Evolutionary conservation across 1,284 basidiomycete genomes (phyloP), one percentile per base, ranked within the genome.

Genomic region (Apiotrichum brassicae): DNA sequence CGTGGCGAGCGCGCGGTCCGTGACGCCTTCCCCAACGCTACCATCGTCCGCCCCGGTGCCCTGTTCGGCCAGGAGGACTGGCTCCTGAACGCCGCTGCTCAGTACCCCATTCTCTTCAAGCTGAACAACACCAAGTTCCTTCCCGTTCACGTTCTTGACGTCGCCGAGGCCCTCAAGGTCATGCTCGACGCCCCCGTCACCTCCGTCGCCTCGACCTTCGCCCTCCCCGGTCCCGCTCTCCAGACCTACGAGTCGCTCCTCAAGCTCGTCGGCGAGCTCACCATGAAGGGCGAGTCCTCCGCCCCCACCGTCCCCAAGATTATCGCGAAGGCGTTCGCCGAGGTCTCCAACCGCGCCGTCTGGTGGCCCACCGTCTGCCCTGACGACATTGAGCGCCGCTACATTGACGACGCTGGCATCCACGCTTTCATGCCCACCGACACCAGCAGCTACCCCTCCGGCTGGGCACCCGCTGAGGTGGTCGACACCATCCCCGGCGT

Each of bases 61-160:
- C 82, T 97, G 82, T 99, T 79, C 73, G 94, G 94, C 14, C 84
- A 87, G 66, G 95, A 99, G 76, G 94, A 99, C 77, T 89, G 87
- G 71, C 76, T 98, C 48, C 74, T 98, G 65, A 95, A 90, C 74
- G 91, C 88, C 71, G 88, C 97, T 73, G 86, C 90, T 43, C 77
- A 82, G 61, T 94, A 85, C 81, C 87, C 94, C n/a, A 85, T 90
- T 59, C 86, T 88, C 77, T 97, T 86, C 89, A 87, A 88, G 70
- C 80, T 97, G 58, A 98, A 97, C 78, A 75, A 85, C 70, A 94
- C 94, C 20, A 83, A 82, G 75, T 82, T 88, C 71, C 85, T 89
- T 33, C 94, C 95, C 2, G 87, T 87, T 34, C 92, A 97, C 80
- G 91, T 92, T 40, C 73, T 95, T 63, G 92, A 99, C 67, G 90